Conservation (phyloP, 2,329 filamentous ascomycete species). For the Aspergillus sp. region DNA sequence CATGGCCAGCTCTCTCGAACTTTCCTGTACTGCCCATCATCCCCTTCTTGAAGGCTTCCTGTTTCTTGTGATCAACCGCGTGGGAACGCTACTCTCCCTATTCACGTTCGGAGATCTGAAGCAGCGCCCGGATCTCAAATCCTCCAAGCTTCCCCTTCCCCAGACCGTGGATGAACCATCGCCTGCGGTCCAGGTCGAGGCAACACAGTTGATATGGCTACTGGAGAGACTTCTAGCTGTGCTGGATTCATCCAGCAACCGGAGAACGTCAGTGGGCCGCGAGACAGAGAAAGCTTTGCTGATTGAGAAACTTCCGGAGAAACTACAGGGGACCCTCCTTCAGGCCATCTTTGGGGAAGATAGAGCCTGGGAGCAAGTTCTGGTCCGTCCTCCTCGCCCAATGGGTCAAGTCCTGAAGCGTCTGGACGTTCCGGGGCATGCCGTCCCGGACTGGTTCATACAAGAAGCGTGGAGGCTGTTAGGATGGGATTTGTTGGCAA, state of each 20-base stretch:
- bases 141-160: conserved; percentile 30
- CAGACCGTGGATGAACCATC: conserved; percentile 25
- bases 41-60: conserved; percentile 44
- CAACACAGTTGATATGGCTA: conserved; percentile 35
- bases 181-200: conserved; percentile 31
- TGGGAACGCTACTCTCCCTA: conserved; percentile 40
- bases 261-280: too few relatives aligned
- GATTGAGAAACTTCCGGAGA: conserved; percentile 4
- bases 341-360: conserved; percentile 41
- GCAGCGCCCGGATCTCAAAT: conserved; percentile 23
- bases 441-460: conserved; percentile 54
- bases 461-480: conserved; percentile 57
- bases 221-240: conserved; percentile 30
- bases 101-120: conserved; percentile 39
- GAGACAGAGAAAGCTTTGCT: too few relatives aligned
- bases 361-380: conserved; percentile 25
- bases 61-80: conserved; percentile 35
- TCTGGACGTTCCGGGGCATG: conserved; percentile 24
- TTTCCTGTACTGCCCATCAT: conserved; percentile 23
- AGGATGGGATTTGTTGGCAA: conserved; percentile 52
- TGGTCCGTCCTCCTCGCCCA: conserved; percentile 23
- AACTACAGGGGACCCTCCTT: conserved; percentile 42
- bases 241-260: conserved; percentile 12
- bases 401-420: conserved; percentile 13
- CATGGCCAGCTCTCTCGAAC: conserved; percentile 32